phyloP scores from a whole-genome alignment of 768 basidiomycete species.

The Suillus lakei region DNA sequence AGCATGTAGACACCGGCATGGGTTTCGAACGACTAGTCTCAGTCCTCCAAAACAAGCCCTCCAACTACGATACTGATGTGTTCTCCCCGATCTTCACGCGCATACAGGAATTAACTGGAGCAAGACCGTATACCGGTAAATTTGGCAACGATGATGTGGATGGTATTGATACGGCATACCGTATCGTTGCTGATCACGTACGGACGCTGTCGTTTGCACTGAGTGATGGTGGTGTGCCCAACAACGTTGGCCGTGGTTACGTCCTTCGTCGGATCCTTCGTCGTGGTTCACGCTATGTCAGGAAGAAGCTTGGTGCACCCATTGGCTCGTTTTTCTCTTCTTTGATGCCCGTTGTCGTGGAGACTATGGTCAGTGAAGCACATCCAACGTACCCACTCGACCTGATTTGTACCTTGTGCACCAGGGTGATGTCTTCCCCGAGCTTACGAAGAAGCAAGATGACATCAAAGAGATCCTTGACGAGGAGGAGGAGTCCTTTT shows the following conservation, averaged over 20 bases:
- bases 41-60: conserved; percentile 85
- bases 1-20: conserved; percentile 99
- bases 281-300: conserved; percentile 92
- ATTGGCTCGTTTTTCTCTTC: conserved; percentile 97
- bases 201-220: conserved; percentile 95
- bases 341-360: conserved; percentile 86
- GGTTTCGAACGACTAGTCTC: conserved; percentile 98
- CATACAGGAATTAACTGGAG: conserved; percentile 89
- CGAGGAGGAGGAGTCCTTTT: conserved; percentile 97
- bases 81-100: conserved; percentile 88
- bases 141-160: conserved; percentile 95
- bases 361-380: conserved; percentile 72
- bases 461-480: conserved; percentile 95
- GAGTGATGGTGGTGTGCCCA: conserved; percentile 95
- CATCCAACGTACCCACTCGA: neutral
- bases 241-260: conserved; percentile 95
- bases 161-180: conserved; percentile 97
- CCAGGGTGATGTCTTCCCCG: conserved; percentile 89
- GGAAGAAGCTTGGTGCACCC: conserved; percentile 90
- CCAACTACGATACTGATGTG: conserved; percentile 98
- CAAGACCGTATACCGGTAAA: conserved; percentile 84
- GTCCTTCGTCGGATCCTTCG: conserved; percentile 94
- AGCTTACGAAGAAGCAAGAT: conserved; percentile 79
- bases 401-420: conserved; percentile 13
- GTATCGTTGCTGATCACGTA: conserved; percentile 96